Evolutionary conservation across 306 rosid species (phyloP).

Genomic region (Cucurbita ficifolia): DNA sequence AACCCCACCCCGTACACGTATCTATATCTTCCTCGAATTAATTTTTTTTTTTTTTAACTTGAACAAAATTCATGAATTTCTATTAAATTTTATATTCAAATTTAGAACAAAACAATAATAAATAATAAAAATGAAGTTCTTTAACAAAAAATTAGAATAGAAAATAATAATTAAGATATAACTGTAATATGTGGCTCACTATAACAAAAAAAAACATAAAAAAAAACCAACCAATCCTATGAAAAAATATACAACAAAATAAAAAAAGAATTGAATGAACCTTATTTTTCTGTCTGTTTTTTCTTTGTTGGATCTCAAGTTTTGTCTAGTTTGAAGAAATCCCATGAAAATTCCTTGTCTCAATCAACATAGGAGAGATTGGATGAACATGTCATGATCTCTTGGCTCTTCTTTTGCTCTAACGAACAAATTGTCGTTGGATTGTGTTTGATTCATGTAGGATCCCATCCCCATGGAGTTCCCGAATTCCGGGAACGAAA

Average conservation of each 20-base stretch:
- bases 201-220: neutral
- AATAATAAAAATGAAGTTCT: neutral
- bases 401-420: conserved; percentile 72
- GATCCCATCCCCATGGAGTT: conserved; percentile 24
- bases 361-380: conserved; percentile 49
- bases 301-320: neutral
- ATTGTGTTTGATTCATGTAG: conserved; percentile 35
- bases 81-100: neutral
- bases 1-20: neutral
- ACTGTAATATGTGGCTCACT: neutral
- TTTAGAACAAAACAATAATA: neutral
- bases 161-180: neutral
- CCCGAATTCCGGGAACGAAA: conserved; percentile 33
- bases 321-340: neutral
- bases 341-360: neutral
- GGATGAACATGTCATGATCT: conserved; percentile 47
- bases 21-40: neutral
- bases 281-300: neutral
- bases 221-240: neutral
- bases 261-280: neutral
- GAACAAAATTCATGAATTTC: neutral
- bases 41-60: neutral
- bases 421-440: conserved; percentile 24
- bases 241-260: neutral
- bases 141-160: neutral